phyloP scores from a whole-genome alignment of 1,284 basidiomycete species.

The Takashimella koratensis region DNA sequence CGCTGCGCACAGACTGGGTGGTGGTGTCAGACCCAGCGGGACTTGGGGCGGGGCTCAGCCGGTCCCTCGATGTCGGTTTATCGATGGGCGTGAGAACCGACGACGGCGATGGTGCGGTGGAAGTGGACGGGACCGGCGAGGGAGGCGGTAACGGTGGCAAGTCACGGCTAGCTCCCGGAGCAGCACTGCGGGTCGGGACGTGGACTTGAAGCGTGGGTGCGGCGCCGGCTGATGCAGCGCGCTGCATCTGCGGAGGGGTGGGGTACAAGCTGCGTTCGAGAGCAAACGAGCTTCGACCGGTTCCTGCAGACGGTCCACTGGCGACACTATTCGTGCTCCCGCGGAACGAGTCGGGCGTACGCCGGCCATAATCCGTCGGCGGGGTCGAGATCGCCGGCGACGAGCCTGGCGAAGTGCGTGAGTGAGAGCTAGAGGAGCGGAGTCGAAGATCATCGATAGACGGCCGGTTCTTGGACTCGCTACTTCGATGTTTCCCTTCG shows the following conservation, averaged over 20 bases:
- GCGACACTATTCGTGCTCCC: not conserved
- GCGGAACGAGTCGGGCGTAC: not conserved
- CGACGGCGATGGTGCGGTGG: conserved; percentile 4
- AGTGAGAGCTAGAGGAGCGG: not conserved
- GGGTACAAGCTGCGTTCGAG: conserved; percentile 17
- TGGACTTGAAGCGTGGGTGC: not conserved
- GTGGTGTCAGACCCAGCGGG: conserved; percentile 13
- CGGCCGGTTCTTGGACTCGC: not conserved
- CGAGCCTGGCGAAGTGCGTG: not conserved
- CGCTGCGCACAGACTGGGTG: not conserved
- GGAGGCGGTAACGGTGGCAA: conserved; percentile 9
- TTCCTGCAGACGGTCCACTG: not conserved
- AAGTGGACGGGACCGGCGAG: conserved; percentile 12
- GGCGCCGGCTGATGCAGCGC: conserved; percentile 9
- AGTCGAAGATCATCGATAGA: not conserved
- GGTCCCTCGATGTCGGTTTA: conserved; percentile 1
- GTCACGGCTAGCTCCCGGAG: not conserved
- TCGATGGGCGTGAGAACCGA: conserved; percentile 1
- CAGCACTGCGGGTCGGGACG: not conserved
- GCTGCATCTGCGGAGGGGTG: conserved; percentile 17
- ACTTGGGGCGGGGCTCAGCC: conserved; percentile 10
- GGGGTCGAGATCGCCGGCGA: not conserved
- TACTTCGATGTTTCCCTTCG: not conserved
- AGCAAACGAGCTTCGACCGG: not conserved
- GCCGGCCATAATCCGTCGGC: not conserved